Evolutionary conservation across 768 basidiomycete species (phyloP).

Genomic region (Boletus vinaceobasis): DNA sequence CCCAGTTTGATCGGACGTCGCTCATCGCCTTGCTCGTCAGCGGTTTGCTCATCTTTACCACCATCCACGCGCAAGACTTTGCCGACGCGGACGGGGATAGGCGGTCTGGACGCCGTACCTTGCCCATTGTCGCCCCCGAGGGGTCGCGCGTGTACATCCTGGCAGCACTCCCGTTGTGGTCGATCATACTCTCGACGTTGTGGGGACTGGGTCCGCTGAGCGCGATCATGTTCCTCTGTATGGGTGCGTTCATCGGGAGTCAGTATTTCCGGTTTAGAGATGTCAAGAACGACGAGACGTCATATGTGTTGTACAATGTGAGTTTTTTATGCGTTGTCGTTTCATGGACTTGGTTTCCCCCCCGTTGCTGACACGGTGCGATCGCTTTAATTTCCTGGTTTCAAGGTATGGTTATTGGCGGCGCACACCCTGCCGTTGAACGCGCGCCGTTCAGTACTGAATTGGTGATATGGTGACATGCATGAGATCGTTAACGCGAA

Average conservation of each 20-base stretch:
- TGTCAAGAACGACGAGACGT: constrained; percentile 6
- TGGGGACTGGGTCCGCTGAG: constrained; percentile 11
- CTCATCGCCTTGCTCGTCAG: constrained; percentile 24
- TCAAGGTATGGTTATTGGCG: constrained; percentile 8
- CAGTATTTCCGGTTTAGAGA: constrained; percentile 13
- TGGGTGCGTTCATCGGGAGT: constrained; percentile 14
- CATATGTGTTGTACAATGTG: constrained; percentile 16
- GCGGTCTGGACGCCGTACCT: constrained; percentile 27
- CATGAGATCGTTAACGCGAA: background rate
- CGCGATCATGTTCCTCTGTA: constrained; percentile 3
- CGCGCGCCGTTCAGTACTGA: background rate
- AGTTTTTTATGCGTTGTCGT: background rate
- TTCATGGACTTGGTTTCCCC: background rate
- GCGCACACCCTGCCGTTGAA: constrained; percentile 9
- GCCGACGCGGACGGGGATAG: constrained; percentile 31
- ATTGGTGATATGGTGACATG: background rate
- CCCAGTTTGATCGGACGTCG: constrained; percentile 11
- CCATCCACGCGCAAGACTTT: constrained; percentile 38
- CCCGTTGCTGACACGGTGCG: background rate
- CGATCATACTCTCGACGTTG: background rate
- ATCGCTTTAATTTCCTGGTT: background rate
- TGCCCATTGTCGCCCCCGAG: constrained; percentile 26
- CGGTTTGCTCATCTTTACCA: constrained; percentile 31
- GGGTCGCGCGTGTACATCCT: constrained; percentile 13
- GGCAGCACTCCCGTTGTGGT: constrained; percentile 12